Evolutionary conservation across 2,329 filamentous ascomycete genomes (phyloP).

Genomic region (Ceratocystiopsis sp.): DNA sequence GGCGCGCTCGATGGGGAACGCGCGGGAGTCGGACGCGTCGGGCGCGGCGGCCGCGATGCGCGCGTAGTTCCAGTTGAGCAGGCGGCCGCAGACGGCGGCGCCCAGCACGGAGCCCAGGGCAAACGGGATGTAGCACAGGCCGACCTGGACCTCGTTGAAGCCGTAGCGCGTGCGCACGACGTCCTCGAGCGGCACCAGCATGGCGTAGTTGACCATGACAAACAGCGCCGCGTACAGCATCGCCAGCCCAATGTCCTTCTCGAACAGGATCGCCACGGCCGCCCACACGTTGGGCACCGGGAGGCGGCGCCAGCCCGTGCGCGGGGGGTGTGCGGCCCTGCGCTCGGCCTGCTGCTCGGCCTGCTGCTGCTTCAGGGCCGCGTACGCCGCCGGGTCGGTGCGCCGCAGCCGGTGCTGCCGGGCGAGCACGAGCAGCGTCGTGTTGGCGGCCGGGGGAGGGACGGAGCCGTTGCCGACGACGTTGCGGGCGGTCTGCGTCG

Average conservation of each 20-base stretch:
- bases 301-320: conserved; percentile 4
- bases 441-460: conserved; percentile 16
- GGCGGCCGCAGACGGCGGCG: conserved; percentile 23
- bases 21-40: conserved; percentile 19
- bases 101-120: conserved; percentile 20
- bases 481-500: conserved; percentile 17
- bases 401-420: conserved; percentile 1
- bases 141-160: conserved; percentile 23
- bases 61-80: conserved; percentile 45
- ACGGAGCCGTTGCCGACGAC: conserved; percentile 30
- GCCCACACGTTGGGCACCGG: conserved; percentile 16
- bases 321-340: conserved; percentile 6
- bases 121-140: conserved; percentile 24
- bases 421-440: conserved; percentile 7
- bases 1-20: conserved; percentile 21
- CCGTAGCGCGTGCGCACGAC: conserved; percentile 16
- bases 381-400: conserved; percentile 5
- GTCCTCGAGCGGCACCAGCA: conserved; percentile 18
- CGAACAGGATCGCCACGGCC: conserved; percentile 17
- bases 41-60: conserved; percentile 35
- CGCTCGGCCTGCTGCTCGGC: conserved; percentile 3
- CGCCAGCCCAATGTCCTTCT: conserved; percentile 18
- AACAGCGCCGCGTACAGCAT: conserved; percentile 19
- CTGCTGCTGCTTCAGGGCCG: conserved; percentile 4
- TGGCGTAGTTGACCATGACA: conserved; percentile 18